Base-by-base conservation (phyloP, 2,329 filamentous ascomycete genomes). In the Diaporthe vexans region DNA sequence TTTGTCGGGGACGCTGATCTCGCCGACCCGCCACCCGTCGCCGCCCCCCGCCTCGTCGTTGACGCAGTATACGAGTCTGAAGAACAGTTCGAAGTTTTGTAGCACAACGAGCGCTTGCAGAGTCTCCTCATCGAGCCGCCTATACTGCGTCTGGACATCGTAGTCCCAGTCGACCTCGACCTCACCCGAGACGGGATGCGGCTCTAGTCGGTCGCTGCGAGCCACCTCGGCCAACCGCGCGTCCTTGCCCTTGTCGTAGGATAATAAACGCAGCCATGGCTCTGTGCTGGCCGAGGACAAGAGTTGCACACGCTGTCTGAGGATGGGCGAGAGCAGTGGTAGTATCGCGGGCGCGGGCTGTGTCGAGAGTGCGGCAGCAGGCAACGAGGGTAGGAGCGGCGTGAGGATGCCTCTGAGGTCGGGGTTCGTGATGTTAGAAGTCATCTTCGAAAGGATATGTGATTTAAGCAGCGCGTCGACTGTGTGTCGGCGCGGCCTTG, bases 141-240 rank as follows among this genome's bases (percentile, higher is more conserved):
- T 87, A 83, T 92, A 96, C 71, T 89, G 87, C 37, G 88, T 86
- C 74, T 90, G 86, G 10, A 90, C 88, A 73, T 94, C 92, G 73
- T 87, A 88, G 78, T 91, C 88, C 87, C 89, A 91, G 81, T 94
- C 91, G 26, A 95, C 83, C 83, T 96, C 94, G 71, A 96, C 90
- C 82, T 95, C 94, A 71, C 94, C 94, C 3, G 93, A 95, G 6
- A 93, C 91, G 4, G 94, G 94, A 79, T 97, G 94, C n/a, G 93
- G 93, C 81, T 95, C 93, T 43, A 96, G 85, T 59, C 88, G 84
- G 71, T 93, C 90, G 73, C 88, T 88, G 77, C 88, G 88, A 43
- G 91, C 91, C 19, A 93, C 85, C 74, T 90, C 85, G n/a, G 88
- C 86, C 24, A 96, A 86, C 77, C 86, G 88, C 57, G 89, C 84